Conservation (phyloP, 768 basidiomycete genomes). For the Suillus spraguei region DNA sequence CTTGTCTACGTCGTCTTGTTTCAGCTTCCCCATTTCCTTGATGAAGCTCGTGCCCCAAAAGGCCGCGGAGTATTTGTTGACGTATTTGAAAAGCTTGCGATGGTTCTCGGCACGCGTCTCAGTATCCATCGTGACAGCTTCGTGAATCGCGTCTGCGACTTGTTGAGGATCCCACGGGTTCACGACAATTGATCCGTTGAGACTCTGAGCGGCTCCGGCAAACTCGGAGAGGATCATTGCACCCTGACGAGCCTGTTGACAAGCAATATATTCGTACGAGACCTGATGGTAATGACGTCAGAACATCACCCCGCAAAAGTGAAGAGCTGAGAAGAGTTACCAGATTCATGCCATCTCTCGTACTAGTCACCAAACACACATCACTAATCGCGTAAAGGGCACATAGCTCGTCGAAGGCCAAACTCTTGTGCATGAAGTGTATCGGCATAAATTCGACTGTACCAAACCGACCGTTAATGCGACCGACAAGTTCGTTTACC, state of each 20-base stretch:
- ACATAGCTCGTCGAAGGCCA: conserved; percentile 92
- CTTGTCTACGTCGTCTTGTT: conserved; percentile 38
- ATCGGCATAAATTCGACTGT: conserved; percentile 99
- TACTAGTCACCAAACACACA: conserved; percentile 93
- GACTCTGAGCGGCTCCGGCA: conserved; percentile 93
- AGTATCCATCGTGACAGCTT: conserved; percentile 88
- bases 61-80: conserved; percentile 90
- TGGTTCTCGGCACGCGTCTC: conserved; percentile 90
- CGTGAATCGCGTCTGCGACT: conserved; percentile 96
- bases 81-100: conserved; percentile 94
- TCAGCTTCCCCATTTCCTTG: conserved; percentile 74
- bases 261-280: conserved; percentile 98
- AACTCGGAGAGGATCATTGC: conserved; percentile 99
- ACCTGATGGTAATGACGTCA: conserved; percentile 56
- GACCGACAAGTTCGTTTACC: conserved; percentile 96
- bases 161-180: conserved; percentile 99
- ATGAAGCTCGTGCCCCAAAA: conserved; percentile 94
- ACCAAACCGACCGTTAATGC: conserved; percentile 98
- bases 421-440: conserved; percentile 97
- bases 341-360: conserved; percentile 98
- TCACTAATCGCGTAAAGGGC: conserved; percentile 98
- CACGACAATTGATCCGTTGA: conserved; percentile 96
- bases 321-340: conserved; percentile 49
- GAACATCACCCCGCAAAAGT: conserved; percentile 1
- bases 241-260: conserved; percentile 90